A percentile compares a stretch with the other conserved stretches of the same genome.
phyloP scores from a whole-genome alignment of 371 early-diverging fungal genomes.

The Mortierella sp. region DNA sequence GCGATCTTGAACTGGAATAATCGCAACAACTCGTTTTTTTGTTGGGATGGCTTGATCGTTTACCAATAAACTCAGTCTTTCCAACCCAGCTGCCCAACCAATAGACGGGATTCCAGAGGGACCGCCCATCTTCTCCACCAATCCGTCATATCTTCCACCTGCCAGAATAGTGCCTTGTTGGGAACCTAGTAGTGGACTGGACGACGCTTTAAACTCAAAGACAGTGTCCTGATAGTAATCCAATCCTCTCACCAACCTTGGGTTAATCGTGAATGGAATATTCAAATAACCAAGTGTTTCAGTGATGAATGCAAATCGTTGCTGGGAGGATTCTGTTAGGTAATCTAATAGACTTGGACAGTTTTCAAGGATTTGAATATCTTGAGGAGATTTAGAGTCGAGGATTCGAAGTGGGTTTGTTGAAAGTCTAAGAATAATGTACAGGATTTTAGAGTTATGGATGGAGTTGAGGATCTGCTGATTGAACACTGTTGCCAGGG shows the following conservation, averaged over 20 bases:
- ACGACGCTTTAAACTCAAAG: conserved; percentile 63
- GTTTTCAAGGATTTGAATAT: conserved; percentile 47
- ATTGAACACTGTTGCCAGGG: too few species aligned
- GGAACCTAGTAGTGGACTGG: conserved; percentile 58
- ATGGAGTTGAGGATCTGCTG: too few species aligned
- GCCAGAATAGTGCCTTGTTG: conserved; percentile 75
- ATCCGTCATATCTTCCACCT: conserved; percentile 75
- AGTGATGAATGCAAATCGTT: conserved; percentile 60
- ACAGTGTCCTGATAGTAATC: conserved; percentile 78
- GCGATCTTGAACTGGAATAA: conserved; percentile 43
- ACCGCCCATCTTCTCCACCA: conserved; percentile 64
- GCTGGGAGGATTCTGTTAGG: conserved; percentile 42
- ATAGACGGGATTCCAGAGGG: conserved; percentile 59
- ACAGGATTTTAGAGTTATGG: not conserved
- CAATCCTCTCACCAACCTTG: conserved; percentile 69
- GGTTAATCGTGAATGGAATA: conserved; percentile 65
- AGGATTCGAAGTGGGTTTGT: conserved; percentile 72
- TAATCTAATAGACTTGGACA: conserved; percentile 60
- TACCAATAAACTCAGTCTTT: conserved; percentile 64
- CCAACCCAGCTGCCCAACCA: conserved; percentile 74
- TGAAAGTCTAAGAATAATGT: conserved; percentile 45
- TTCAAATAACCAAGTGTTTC: conserved; percentile 50
- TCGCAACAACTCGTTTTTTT: conserved; percentile 29
- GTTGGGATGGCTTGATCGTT: conserved; percentile 17
- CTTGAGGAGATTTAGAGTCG: conserved; percentile 70